Evolutionary conservation across 1,284 basidiomycete genomes (phyloP).

Genomic region (Mycena citricolor): DNA sequence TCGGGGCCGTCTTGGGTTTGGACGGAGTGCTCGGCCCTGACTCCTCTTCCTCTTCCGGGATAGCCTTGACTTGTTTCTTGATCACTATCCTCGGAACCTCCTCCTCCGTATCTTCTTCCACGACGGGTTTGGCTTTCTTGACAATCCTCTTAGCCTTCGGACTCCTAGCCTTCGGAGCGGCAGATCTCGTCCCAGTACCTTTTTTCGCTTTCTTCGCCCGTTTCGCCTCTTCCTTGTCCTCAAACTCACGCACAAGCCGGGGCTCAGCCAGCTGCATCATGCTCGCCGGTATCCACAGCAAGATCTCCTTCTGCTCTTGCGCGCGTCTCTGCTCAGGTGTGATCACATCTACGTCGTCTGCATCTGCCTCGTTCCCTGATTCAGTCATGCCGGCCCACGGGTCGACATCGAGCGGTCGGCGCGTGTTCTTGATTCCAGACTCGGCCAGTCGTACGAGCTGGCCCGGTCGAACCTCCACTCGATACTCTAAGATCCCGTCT

Average conservation of each 20-base stretch:
- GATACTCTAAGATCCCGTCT: slow-evolving; percentile 68
- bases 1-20: slow-evolving; percentile 5
- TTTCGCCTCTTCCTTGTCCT: slow-evolving; percentile 51
- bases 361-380: slow-evolving; percentile 40
- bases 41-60: slow-evolving; percentile 14
- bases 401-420: slow-evolving; percentile 52
- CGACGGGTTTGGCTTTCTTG: slow-evolving; percentile 10
- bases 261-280: slow-evolving; percentile 71
- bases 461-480: slow-evolving; percentile 66
- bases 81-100: too few species aligned
- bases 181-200: slow-evolving; percentile 26
- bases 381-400: slow-evolving; percentile 44
- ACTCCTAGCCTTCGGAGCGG: slow-evolving; percentile 19
- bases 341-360: slow-evolving; percentile 35
- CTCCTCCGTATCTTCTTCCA: slow-evolving; percentile 24
- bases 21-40: slow-evolving; percentile 5
- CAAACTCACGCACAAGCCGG: slow-evolving; percentile 57
- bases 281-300: slow-evolving; percentile 76
- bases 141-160: slow-evolving; percentile 3
- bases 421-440: slow-evolving; percentile 61
- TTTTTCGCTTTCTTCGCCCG: slow-evolving; percentile 49
- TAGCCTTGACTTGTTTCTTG: slow-evolving; percentile 13
- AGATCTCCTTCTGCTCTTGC: slow-evolving; percentile 45
- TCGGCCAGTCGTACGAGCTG: slow-evolving; percentile 63
- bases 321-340: slow-evolving; percentile 35